Base-by-base conservation (phyloP, 768 basidiomycete genomes). In the Auricularia heimuer region DNA sequence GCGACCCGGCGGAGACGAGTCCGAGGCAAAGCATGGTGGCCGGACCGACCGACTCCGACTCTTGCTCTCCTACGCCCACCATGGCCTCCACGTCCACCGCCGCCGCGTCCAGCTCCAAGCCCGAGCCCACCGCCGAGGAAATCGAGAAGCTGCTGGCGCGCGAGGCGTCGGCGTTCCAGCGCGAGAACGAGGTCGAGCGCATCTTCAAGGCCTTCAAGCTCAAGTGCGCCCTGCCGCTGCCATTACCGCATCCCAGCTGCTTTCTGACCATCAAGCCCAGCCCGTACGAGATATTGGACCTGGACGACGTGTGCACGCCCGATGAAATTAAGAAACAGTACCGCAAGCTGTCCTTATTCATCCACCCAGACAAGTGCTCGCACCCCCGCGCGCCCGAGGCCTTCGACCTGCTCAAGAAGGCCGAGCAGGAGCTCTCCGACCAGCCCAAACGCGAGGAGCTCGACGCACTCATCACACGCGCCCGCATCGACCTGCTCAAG, bases 351-450 rank as follows among this genome's bases (percentile, higher is more conserved):
- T 94, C 92, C 68, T 81, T 94, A 54, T 89, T 97, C 76, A 98
- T 99, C 72, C 97, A 99, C 81, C 97, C 97, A 67, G 97, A 99
- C 81, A 99, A 98, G 82, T 89, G 90, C 70, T 79, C 90, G 73
- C 92, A 97, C 77, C 80, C 84, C 35, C 85, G 86, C 71, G 91
- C 92, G 62, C 88, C 92, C 70, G 92, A 97, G 76, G 94, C 94
- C 1, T 97, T 97, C 73, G 94, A 96, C 75, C 72, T 93, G 39
- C 81, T 97, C 60, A 97, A 97, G 80, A 96, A 97, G 85, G 93
- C 94, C 4, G 91, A 93, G 74, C 84, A 84, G 36, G 92, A 95
- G 69, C 79, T 96, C 3, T 84, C 83, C 21, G 89, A 94, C 67
- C 81, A 90, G 71, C 80, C 82, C 60, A 88, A 90, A 71, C 87